These are phyloP conservation scores for Sergeia podlipaevii DNA, from an alignment of 208 protist genomes.

Conservation along the genomic window DNA sequence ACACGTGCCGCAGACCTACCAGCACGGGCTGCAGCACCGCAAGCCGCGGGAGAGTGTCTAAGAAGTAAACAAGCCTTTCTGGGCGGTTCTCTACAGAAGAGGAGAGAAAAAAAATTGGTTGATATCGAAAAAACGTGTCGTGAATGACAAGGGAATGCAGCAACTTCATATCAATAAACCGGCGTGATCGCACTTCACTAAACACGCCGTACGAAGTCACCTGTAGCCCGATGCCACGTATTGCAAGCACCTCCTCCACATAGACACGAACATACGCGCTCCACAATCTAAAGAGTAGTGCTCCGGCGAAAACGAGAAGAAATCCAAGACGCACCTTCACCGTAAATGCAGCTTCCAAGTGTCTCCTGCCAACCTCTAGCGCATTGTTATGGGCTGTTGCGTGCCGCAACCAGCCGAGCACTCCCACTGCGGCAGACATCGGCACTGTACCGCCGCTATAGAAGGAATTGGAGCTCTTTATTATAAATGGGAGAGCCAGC, in stretches of 20 bases:
- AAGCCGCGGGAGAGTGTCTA: slow-evolving; percentile 69
- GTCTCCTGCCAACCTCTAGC: too few relatives aligned
- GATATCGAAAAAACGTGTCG: slow-evolving; percentile 77
- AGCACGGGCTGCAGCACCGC: slow-evolving; percentile 60
- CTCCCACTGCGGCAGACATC: too few relatives aligned
- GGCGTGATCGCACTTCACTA: slow-evolving; percentile 28
- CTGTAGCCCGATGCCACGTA: slow-evolving; percentile 79
- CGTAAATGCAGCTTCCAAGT: too few relatives aligned
- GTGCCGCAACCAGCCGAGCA: too few relatives aligned
- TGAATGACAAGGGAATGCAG: slow-evolving; percentile 77
- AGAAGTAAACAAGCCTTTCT: slow-evolving; percentile 61
- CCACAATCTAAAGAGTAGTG: slow-evolving; percentile 17
- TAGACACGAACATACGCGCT: slow-evolving; percentile 32
- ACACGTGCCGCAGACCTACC: slow-evolving; percentile 61
- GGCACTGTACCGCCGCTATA: too few relatives aligned
- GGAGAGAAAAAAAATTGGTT: slow-evolving; percentile 81
- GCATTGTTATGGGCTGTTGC: too few relatives aligned
- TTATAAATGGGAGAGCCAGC: slow-evolving; percentile 1
- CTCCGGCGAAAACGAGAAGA: neutral
- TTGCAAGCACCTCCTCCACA: slow-evolving; percentile 70
- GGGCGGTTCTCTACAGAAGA: slow-evolving; percentile 66
- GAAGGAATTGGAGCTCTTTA: neutral
- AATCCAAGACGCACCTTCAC: too few relatives aligned
- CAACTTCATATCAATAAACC: slow-evolving; percentile 64
- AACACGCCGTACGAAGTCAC: slow-evolving; percentile 66